These are phyloP conservation scores for Paecilomyces sp. DNA, from an alignment of 2,329 filamentous ascomycete genomes.

Conservation along the genomic window DNA sequence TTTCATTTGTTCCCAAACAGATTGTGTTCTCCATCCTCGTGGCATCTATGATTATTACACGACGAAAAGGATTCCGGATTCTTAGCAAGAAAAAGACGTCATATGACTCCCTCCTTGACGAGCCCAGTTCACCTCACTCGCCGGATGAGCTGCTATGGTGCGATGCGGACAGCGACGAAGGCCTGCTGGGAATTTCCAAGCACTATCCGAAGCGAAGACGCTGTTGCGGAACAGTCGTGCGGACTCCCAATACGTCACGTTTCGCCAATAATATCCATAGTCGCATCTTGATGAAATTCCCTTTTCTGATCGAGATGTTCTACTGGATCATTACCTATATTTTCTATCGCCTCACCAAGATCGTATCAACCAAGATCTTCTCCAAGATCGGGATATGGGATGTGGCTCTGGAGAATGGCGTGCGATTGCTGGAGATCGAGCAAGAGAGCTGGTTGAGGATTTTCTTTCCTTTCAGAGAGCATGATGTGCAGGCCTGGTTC, in stretches of 20 bases:
- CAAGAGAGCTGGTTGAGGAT: slow-evolving; percentile 31
- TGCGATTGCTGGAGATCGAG: slow-evolving; percentile 39
- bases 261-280: slow-evolving; percentile 56
- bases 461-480: slow-evolving; percentile 35
- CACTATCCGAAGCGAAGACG: slow-evolving; percentile 42
- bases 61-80: slow-evolving; percentile 38
- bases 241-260: slow-evolving; percentile 54
- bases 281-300: slow-evolving; percentile 58
- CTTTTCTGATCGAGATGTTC: slow-evolving; percentile 67
- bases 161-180: neutral
- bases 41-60: slow-evolving; percentile 42
- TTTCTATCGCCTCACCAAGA: slow-evolving; percentile 56
- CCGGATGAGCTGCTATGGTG: slow-evolving; percentile 30
- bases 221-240: slow-evolving; percentile 41
- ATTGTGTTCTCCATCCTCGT: slow-evolving; percentile 46
- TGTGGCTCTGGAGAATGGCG: slow-evolving; percentile 38
- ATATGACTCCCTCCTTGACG: slow-evolving; percentile 24
- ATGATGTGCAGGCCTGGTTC: slow-evolving; percentile 40
- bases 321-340: slow-evolving; percentile 63
- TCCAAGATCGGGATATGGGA: slow-evolving; percentile 44
- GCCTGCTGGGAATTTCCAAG: slow-evolving; percentile 23
- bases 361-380: slow-evolving; percentile 45
- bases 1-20: slow-evolving; percentile 15
- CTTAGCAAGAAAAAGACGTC: slow-evolving; percentile 18
- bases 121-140: slow-evolving; percentile 24